Evolutionary conservation across 768 basidiomycete species (phyloP).

Genomic region (Hericium alpestre): DNA sequence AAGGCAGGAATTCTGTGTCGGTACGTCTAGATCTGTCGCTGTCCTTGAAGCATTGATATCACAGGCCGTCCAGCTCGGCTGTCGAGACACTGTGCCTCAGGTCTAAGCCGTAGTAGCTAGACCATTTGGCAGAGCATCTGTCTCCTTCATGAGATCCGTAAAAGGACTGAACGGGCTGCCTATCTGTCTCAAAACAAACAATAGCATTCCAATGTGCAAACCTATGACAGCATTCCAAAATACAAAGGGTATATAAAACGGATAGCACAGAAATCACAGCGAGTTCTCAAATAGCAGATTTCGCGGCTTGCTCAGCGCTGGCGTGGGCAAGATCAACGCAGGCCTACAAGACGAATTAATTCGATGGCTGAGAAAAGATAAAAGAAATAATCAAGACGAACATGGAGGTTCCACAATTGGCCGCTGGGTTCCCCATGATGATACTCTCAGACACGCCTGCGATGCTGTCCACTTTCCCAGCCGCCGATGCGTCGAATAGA

Average conservation of each 20-base stretch:
- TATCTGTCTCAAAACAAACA: too few species aligned
- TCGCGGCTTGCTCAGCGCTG: constrained; percentile 26
- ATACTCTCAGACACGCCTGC: constrained; percentile 98
- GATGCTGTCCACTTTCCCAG: constrained; percentile 89
- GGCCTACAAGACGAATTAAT: constrained; percentile 20
- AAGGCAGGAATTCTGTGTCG: too few species aligned
- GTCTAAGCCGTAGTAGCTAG: too few species aligned
- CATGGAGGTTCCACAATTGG: constrained; percentile 92
- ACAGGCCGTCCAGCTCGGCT: too few species aligned
- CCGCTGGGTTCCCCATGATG: constrained; percentile 96
- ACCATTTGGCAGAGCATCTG: too few species aligned
- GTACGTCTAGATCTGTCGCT: too few species aligned
- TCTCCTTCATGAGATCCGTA: too few species aligned
- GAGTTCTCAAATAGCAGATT: constrained; percentile 29
- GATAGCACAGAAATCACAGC: constrained; percentile 14
- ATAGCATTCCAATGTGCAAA: too few species aligned
- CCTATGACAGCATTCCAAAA: background rate
- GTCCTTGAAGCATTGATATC: too few species aligned
- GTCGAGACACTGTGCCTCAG: too few species aligned
- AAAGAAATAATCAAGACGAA: constrained; percentile 25
- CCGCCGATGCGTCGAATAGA: constrained; percentile 93
- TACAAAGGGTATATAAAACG: background rate
- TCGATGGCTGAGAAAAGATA: background rate
- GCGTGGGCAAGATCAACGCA: constrained; percentile 26
- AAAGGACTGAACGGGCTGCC: too few species aligned